Percentiles rank a stretch among this genome's conserved stretches.
phyloP scores from a whole-genome alignment of 129 eudicot species.

The Kitagawia praeruptora region DNA sequence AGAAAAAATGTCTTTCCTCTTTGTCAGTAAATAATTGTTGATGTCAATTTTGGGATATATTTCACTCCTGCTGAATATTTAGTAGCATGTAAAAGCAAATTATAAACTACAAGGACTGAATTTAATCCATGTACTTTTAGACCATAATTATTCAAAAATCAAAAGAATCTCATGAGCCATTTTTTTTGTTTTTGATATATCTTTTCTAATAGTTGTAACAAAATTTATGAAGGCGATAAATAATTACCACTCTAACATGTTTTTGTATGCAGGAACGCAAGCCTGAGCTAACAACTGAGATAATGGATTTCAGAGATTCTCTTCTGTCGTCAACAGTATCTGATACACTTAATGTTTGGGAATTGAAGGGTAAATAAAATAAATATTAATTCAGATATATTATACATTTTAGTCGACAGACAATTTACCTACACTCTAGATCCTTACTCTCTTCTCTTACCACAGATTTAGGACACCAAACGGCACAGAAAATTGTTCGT shows the following conservation, averaged over 20 bases:
- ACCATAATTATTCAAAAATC: neutral
- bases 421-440: neutral
- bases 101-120: neutral
- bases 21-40: neutral
- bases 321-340: slow-evolving; percentile 85
- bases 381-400: neutral
- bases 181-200: neutral
- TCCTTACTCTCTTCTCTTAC: slow-evolving; percentile 15
- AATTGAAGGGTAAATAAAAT: slow-evolving; percentile 59
- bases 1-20: neutral
- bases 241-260: neutral
- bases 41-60: neutral
- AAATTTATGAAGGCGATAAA: neutral
- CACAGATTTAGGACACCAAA: slow-evolving; percentile 96
- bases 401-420: neutral
- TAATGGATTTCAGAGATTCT: slow-evolving; percentile 92
- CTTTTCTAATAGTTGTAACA: neutral
- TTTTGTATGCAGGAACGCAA: slow-evolving; percentile 68
- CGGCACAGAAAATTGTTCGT: slow-evolving; percentile 89
- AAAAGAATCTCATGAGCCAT: neutral
- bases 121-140: neutral
- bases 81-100: neutral
- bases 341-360: slow-evolving; percentile 97
- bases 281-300: slow-evolving; percentile 77
- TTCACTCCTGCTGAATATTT: neutral